These are phyloP conservation scores for Canariomyces notabilis DNA, from an alignment of 2,329 filamentous ascomycete genomes.

Conservation along the genomic window DNA sequence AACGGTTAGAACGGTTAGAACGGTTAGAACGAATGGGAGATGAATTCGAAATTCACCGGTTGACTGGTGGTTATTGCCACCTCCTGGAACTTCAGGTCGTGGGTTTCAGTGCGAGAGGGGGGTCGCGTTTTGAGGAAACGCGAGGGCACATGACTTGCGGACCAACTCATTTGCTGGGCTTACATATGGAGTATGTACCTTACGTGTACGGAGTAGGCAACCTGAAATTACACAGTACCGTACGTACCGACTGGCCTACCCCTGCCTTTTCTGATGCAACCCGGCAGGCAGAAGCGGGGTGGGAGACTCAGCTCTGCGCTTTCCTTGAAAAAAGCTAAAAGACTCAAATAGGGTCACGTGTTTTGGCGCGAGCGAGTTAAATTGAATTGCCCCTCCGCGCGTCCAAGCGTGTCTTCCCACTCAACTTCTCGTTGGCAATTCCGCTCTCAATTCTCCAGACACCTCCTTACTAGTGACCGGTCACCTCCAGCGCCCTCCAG, in stretches of 20 bases:
- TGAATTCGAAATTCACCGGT: too few species aligned
- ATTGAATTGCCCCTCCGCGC: constrained; percentile 26
- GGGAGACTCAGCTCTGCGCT: not conserved
- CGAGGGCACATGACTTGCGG: constrained; percentile 24
- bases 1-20: too few species aligned
- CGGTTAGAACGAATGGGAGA: too few species aligned
- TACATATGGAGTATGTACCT: not conserved
- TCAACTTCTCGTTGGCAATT: too few species aligned
- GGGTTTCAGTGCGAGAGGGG: constrained; percentile 5
- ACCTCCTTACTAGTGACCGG: too few species aligned
- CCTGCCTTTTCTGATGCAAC: too few species aligned
- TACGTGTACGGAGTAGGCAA: too few species aligned
- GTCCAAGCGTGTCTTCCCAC: constrained; percentile 22
- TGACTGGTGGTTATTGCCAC: constrained; percentile 16
- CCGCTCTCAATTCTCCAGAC: too few species aligned
- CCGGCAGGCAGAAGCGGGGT: not conserved
- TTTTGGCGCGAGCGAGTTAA: constrained; percentile 23
- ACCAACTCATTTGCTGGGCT: constrained; percentile 13
- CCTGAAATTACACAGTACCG: too few species aligned
- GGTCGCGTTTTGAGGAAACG: constrained; percentile 21
- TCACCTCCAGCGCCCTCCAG: not conserved
- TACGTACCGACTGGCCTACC: too few species aligned
- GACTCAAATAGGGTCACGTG: too few species aligned
- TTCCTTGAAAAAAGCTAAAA: too few species aligned
- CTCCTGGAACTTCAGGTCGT: constrained; percentile 3